Conservation (phyloP, 2,329 filamentous ascomycete species). For the Ophiocordyceps camponoti-leonardi region DNA sequence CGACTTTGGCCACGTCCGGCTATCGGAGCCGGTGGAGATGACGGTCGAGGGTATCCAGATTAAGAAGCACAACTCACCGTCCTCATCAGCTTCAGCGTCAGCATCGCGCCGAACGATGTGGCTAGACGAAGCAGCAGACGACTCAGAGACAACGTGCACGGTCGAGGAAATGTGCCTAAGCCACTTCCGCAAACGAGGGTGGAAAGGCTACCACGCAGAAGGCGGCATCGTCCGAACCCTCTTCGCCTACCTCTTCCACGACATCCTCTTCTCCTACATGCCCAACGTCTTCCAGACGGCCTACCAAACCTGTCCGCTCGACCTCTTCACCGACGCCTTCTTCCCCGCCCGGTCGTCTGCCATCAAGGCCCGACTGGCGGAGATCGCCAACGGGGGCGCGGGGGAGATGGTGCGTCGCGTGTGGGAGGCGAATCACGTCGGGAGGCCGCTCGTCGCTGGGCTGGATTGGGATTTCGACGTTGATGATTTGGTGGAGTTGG, state of each 20-base stretch:
- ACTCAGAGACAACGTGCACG: too few relatives aligned
- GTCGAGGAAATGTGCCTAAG: constrained; percentile 92
- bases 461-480: constrained; percentile 80
- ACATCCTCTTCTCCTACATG: constrained; percentile 81
- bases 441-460: constrained; percentile 72
- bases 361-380: constrained; percentile 72
- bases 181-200: constrained; percentile 66
- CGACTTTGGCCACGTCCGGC: constrained; percentile 72
- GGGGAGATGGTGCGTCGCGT: constrained; percentile 48
- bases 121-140: too few relatives aligned
- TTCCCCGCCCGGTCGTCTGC: constrained; percentile 72
- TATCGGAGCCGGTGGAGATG: constrained; percentile 61
- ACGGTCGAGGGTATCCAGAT: constrained; percentile 63
- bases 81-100: constrained; percentile 17
- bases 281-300: constrained; percentile 95
- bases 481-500: constrained; percentile 64
- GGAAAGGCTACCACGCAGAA: constrained; percentile 91
- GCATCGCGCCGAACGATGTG: constrained; percentile 62
- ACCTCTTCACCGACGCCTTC: constrained; percentile 86
- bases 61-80: constrained; percentile 41
- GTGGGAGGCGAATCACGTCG: constrained; percentile 49
- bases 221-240: constrained; percentile 84
- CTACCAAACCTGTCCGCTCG: constrained; percentile 85
- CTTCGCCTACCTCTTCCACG: constrained; percentile 80
- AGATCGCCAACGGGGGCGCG: constrained; percentile 72